phyloP scores from a whole-genome alignment of 192 early-diverging fungal genomes.

The Spinellus fusiger region DNA sequence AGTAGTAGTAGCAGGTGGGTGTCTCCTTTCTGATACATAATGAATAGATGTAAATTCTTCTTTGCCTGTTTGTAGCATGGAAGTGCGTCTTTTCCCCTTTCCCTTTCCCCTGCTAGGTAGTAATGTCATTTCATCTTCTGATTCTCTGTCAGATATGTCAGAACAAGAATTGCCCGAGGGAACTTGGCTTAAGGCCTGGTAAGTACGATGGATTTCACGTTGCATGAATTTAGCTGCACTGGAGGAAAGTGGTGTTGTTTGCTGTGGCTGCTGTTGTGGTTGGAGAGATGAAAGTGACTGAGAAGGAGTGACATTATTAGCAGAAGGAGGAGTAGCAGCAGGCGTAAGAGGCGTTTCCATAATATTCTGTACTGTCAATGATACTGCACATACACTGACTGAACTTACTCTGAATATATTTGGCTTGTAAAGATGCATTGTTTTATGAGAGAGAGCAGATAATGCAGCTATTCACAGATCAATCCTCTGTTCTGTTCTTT shows the following conservation, averaged over 20 bases:
- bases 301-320: too few species aligned
- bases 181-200: slow-evolving; percentile 5
- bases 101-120: slow-evolving; percentile 9
- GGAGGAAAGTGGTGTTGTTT: too few species aligned
- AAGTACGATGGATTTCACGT: slow-evolving; percentile 14
- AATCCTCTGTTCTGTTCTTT: background rate
- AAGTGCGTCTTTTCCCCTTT: slow-evolving; percentile 20
- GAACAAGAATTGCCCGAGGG: slow-evolving; percentile 23
- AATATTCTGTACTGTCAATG: background rate
- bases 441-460: slow-evolving; percentile 4
- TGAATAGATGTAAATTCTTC: background rate
- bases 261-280: background rate
- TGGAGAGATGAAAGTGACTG: background rate
- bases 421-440: background rate
- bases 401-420: slow-evolving; percentile 4
- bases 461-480: background rate
- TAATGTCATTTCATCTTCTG: background rate
- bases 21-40: too few species aligned
- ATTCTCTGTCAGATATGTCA: slow-evolving; percentile 25
- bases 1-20: too few species aligned
- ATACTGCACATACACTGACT: background rate
- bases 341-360: slow-evolving; percentile 19
- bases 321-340: too few species aligned
- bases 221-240: slow-evolving; percentile 7
- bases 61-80: background rate